Percentiles rank a stretch among this genome's conserved stretches.
These are phyloP conservation scores for Ceratobasidium sp. DNA, from an alignment of 1,284 basidiomycete genomes.

Conservation along the genomic window DNA sequence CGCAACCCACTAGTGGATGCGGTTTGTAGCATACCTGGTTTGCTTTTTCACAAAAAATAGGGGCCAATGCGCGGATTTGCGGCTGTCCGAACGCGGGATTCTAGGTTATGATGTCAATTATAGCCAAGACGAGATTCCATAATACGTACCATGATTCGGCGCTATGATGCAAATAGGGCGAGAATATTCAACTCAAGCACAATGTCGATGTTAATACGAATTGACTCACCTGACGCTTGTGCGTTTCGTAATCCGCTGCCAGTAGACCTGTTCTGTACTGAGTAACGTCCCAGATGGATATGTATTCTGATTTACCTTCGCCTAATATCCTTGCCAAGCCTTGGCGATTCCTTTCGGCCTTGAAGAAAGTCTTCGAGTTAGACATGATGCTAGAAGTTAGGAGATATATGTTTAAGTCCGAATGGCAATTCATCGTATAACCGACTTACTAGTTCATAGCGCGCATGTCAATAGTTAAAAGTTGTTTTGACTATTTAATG, in stretches of 20 bases:
- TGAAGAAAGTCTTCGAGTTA: conserved; percentile 7
- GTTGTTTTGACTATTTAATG: conserved; percentile 18
- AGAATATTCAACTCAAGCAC: background rate
- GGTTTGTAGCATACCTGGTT: conserved; percentile 31
- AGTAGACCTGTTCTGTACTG: conserved; percentile 23
- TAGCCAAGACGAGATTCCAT: background rate
- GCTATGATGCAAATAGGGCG: conserved; percentile 30
- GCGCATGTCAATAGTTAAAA: conserved; percentile 38
- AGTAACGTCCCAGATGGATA: background rate
- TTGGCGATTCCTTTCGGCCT: background rate
- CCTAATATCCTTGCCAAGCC: conserved; percentile 34
- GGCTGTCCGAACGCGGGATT: conserved; percentile 48
- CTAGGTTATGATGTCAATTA: background rate
- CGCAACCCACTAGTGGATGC: background rate
- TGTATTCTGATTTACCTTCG: conserved; percentile 31
- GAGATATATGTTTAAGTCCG: background rate
- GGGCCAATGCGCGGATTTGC: conserved; percentile 43
- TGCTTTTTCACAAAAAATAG: conserved; percentile 48
- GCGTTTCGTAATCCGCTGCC: conserved; percentile 33
- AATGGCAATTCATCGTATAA: background rate
- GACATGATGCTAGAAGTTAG: conserved; percentile 15
- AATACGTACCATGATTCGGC: conserved; percentile 45
- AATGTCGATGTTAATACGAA: background rate
- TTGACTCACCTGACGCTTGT: conserved; percentile 35
- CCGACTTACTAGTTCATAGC: conserved; percentile 34